Percentiles rank a stretch among this genome's conserved stretches.
These are phyloP conservation scores for Globisporangium polare DNA, from an alignment of 352 stramenopile genomes.

Conservation along the genomic window DNA sequence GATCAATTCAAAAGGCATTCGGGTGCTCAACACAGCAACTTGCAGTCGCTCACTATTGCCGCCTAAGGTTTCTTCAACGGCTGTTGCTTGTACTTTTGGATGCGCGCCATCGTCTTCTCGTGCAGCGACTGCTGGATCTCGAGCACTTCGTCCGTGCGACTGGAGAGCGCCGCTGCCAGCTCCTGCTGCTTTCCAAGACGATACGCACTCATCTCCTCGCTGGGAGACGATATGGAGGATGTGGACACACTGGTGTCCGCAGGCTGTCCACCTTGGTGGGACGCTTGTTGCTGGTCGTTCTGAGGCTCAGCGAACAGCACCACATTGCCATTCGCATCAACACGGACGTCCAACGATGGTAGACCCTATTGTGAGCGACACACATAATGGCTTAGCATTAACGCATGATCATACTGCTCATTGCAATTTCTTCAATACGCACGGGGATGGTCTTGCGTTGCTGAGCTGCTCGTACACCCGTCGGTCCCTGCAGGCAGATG, in stretches of 20 bases:
- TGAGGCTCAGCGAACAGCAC: slow-evolving; percentile 21
- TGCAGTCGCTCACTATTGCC: background rate
- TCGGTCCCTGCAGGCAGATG: slow-evolving; percentile 58
- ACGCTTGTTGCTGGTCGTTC: slow-evolving; percentile 8
- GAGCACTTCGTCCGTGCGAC: slow-evolving; percentile 40
- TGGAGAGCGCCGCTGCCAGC: slow-evolving; percentile 34
- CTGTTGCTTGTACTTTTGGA: slow-evolving; percentile 32
- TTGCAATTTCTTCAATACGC: slow-evolving; percentile 4
- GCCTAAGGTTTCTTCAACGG: background rate
- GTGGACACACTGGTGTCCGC: background rate
- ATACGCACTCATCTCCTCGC: slow-evolving; percentile 29
- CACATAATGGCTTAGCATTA: background rate
- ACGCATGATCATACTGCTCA: background rate
- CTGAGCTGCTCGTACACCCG: slow-evolving; percentile 22
- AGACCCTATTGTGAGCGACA: slow-evolving; percentile 24
- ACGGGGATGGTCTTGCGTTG: slow-evolving; percentile 31
- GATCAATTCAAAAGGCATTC: too few relatives aligned
- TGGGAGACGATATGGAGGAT: background rate
- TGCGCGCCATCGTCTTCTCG: slow-evolving; percentile 50
- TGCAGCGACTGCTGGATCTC: slow-evolving; percentile 49
- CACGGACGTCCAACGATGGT: slow-evolving; percentile 29
- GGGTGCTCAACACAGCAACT: background rate
- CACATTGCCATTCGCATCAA: slow-evolving; percentile 38
- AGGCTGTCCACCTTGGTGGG: background rate
- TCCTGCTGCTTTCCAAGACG: slow-evolving; percentile 38